These are phyloP conservation scores for Albugo candida DNA, from an alignment of 352 stramenopile genomes.

Conservation along the genomic window DNA sequence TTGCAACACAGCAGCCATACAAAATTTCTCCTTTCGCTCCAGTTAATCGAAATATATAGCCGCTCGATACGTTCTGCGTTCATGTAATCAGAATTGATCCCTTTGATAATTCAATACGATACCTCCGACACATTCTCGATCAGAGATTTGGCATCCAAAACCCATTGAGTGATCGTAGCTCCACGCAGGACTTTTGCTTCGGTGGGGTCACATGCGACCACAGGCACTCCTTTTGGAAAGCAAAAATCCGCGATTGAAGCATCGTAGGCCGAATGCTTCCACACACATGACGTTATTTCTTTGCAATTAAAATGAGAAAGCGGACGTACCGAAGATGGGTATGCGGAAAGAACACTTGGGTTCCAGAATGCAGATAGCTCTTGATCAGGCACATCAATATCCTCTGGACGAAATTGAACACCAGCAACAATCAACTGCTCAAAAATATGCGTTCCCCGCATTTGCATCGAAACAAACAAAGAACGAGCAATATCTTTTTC, in stretches of 20 bases:
- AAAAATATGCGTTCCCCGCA: slow-evolving; percentile 66
- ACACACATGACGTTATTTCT: neutral
- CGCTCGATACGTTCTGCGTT: slow-evolving; percentile 15
- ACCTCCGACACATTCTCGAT: slow-evolving; percentile 45
- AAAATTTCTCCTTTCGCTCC: slow-evolving; percentile 66
- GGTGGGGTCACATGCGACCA: slow-evolving; percentile 30
- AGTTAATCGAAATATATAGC: slow-evolving; percentile 69
- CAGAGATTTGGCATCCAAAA: slow-evolving; percentile 32
- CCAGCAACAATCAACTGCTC: slow-evolving; percentile 66
- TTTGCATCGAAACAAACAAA: slow-evolving; percentile 60
- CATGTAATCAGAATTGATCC: neutral
- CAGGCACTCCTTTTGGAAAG: slow-evolving; percentile 49
- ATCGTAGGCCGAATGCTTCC: neutral
- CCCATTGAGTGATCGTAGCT: slow-evolving; percentile 44
- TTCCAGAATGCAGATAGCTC: slow-evolving; percentile 38
- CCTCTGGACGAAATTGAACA: slow-evolving; percentile 14
- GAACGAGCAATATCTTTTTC: slow-evolving; percentile 36
- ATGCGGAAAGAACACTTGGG: slow-evolving; percentile 46
- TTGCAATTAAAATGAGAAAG: neutral
- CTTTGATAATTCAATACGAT: neutral
- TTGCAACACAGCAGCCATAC: slow-evolving; percentile 54
- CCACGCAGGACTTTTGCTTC: slow-evolving; percentile 27
- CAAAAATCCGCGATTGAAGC: slow-evolving; percentile 46
- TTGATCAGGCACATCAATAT: slow-evolving; percentile 2
- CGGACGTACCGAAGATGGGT: slow-evolving; percentile 19